Evolutionary conservation across 208 protist genomes (phyloP), one percentile per base, ranked within the genome.

Genomic region (Leishmania tarentolae): DNA sequence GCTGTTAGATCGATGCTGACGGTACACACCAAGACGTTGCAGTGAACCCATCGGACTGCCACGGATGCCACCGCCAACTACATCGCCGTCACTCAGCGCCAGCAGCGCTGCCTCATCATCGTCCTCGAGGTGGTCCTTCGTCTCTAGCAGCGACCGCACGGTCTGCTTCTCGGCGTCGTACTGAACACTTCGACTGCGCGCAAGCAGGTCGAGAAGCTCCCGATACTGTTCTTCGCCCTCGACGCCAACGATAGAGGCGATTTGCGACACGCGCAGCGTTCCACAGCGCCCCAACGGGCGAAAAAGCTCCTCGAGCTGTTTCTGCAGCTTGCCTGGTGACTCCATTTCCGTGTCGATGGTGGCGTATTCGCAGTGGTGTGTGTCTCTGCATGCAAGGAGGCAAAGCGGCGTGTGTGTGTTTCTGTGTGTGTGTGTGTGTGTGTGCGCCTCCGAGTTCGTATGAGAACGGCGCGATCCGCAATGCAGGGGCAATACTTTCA

Each of bases 271-370:
- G 42, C 80, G 82, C 24, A 94, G 76, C 46, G 84, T 79, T 42
- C 70, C 72, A 40, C 77, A 31, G 37, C 80, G 83, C 44, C 80
- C 88, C 47, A 86, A 86, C 7, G 65, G 68, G 17, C 80, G 76
- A 46, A 94, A 42, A 13, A 94, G 79, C 79, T 91, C 86, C 8
- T 87, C 66, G 19, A 91, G 80, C 3, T 83, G 84, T 42, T 82
- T 86, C 19, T 87, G 84, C 52, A 92, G n/a, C 68, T 81, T 82
- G 3, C 78, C 75, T 4, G 80, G 72, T 0, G 74, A 80, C 24
- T 92, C 89, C 40, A 83, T 77, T 21, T 91, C 87, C 59, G 80
- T 86, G 72, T 94, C 88, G 84, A 90, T 92, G 72, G 76, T 85
- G n/a, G 74, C 53, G 24, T 31, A 68, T 11, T 68, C 61, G 2